Conservation (phyloP, 2,329 filamentous ascomycete species). For the Colletotrichum coccodes region DNA sequence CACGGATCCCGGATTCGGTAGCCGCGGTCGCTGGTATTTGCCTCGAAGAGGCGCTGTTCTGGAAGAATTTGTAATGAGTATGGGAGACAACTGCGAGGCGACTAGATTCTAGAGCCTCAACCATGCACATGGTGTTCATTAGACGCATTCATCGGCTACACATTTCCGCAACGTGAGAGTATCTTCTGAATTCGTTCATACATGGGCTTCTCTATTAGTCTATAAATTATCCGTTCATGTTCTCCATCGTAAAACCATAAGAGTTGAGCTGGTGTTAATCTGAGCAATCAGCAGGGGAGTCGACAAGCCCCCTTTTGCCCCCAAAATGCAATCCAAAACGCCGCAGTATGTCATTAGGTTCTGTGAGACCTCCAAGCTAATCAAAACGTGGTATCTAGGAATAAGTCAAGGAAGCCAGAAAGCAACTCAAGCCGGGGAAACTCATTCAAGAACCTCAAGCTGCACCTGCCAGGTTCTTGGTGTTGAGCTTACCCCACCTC, state of each 20-base stretch:
- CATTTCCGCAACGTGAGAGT: neutral
- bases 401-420: neutral
- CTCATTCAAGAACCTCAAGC: neutral
- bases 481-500: conserved; percentile 44
- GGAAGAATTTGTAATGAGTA: too few relatives aligned
- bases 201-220: neutral
- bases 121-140: neutral
- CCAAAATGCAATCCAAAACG: conserved; percentile 3
- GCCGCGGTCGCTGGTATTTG: too few relatives aligned
- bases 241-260: neutral
- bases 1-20: too few relatives aligned
- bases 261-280: neutral
- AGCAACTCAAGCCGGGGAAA: neutral
- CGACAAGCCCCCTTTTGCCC: too few relatives aligned
- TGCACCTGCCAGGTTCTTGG: conserved; percentile 20
- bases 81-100: too few relatives aligned
- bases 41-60: too few relatives aligned
- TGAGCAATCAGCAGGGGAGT: neutral
- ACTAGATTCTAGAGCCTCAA: neutral
- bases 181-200: too few relatives aligned
- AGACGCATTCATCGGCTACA: neutral
- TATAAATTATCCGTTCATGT: neutral
- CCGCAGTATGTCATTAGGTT: neutral
- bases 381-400: conserved; percentile 5
- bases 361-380: neutral